Evolutionary conservation across 192 early-diverging fungal species (phyloP).

Genomic region (Funneliformis geosporum): DNA sequence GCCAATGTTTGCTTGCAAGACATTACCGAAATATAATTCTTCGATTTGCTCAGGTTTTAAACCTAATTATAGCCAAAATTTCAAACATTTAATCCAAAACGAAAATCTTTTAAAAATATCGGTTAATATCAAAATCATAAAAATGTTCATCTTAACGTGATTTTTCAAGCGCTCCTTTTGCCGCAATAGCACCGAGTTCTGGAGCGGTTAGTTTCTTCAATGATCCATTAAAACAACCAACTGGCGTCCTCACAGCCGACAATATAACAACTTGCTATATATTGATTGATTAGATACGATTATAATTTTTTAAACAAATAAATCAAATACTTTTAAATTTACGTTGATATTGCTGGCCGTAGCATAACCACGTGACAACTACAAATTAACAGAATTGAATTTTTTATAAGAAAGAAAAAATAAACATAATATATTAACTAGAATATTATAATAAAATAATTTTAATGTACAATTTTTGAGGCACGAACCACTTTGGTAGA

Average conservation of each 20-base stretch:
- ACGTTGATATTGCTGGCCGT: not conserved
- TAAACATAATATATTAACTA: not conserved
- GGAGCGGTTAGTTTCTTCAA: slow-evolving; percentile 81
- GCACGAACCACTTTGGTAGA: not conserved
- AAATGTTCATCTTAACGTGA: slow-evolving; percentile 59
- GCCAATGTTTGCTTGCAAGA: slow-evolving; percentile 84
- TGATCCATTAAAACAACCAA: slow-evolving; percentile 88
- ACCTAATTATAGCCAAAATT: slow-evolving; percentile 46
- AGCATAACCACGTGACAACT: slow-evolving; percentile 1
- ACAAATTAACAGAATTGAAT: not conserved
- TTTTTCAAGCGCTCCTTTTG: slow-evolving; percentile 79
- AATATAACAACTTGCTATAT: slow-evolving; percentile 59
- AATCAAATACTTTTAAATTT: not conserved
- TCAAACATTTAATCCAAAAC: not conserved
- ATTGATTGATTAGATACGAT: not conserved
- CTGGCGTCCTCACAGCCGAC: slow-evolving; percentile 86
- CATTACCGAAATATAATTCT: slow-evolving; percentile 96
- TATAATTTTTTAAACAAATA: not conserved
- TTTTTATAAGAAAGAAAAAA: no score
- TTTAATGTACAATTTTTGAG: not conserved
- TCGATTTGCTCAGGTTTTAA: slow-evolving; percentile 82
- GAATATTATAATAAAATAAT: no score
- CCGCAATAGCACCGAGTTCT: slow-evolving; percentile 84
- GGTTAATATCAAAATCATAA: not conserved
- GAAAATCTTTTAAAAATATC: slow-evolving; percentile 1